These are phyloP conservation scores for Fusarium sp. DNA, from an alignment of 2,329 filamentous ascomycete species.

Conservation along the genomic window DNA sequence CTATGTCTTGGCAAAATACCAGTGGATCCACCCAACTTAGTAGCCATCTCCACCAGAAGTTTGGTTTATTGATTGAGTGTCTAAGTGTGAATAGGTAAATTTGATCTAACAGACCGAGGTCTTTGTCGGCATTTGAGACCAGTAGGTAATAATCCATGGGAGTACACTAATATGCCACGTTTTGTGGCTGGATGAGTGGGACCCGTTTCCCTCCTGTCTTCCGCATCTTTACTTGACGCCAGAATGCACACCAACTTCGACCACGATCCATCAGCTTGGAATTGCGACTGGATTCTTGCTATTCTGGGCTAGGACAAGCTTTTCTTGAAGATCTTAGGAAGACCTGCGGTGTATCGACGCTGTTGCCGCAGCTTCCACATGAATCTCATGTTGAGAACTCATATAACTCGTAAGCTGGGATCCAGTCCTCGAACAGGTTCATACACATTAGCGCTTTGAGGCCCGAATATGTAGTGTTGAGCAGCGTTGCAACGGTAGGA, in stretches of 20 bases:
- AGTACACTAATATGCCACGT: constrained; percentile 1
- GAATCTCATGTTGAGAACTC: background rate
- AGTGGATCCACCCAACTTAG: background rate
- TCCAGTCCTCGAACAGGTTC: background rate
- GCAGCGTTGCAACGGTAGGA: background rate
- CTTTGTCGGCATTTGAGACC: constrained; percentile 6
- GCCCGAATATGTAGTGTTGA: background rate
- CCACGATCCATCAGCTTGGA: background rate
- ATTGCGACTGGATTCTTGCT: background rate
- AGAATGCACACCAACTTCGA: background rate
- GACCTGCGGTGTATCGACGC: background rate
- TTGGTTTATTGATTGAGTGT: background rate
- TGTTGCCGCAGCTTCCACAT: constrained; percentile 9
- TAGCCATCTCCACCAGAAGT: background rate
- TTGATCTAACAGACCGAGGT: constrained; percentile 7
- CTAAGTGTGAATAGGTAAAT: background rate
- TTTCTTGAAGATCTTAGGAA: background rate
- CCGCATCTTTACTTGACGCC: background rate
- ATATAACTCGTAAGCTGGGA: background rate
- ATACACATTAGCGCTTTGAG: background rate
- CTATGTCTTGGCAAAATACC: background rate
- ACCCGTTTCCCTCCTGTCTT: background rate
- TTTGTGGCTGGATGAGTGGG: constrained; percentile 3
- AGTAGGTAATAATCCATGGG: background rate
- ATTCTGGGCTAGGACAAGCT: background rate